Base-by-base conservation (phyloP, 306 rosid species). In the Ormosia semicastrata region DNA sequence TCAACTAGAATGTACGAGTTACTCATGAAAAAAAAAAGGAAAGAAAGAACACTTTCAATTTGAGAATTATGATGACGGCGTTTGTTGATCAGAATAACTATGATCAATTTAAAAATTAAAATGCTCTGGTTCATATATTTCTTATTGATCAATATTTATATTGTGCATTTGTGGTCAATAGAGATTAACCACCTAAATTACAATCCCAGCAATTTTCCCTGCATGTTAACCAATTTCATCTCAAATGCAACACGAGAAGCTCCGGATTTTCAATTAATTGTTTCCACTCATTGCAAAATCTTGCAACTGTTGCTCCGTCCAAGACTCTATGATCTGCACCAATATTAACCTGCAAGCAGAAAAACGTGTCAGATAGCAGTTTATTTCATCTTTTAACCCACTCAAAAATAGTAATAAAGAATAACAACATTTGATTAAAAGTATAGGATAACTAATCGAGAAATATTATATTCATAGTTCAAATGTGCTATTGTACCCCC, bases 291-390 rank as follows among this genome's bases (percentile, higher is more conserved):
- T 86, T 87, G 81, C 99, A 95, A 73, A 95, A 93, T 56, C 91
- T 90, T 30, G 98, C 97, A 71, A 95, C 98, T 5, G 98, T 93
- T 79, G 98, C 99, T 87, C 99, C 97, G 36, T 95, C 99, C 89
- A 95, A 72, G 13, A 95, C 99, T 86, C 99, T 88, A 69, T 95
- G 99, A 86, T 95, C 97, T 6, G 99, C 97, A 6, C 99, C 98
- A 76, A 95, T 83, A 84, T 95, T 95, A 32, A 91, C 90, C 99
- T 95, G 92, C 67, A 77, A 24, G 37, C 71, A 56, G 5, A 60
- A 30, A 43, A 66, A 49, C 8, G 8, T 66, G 72, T 77, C 41
- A 83, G 60, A 47, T 30, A 58, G 58, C 10, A 39, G 71, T 76
- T 58, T 13, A 66, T 58, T 81, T 71, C 83, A 77, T 54, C 74